Percentiles rank a stretch among this genome's conserved stretches.
Conservation (phyloP, 495 filamentous ascomycete genomes). For the Parathielavia hyrcaniae region DNA sequence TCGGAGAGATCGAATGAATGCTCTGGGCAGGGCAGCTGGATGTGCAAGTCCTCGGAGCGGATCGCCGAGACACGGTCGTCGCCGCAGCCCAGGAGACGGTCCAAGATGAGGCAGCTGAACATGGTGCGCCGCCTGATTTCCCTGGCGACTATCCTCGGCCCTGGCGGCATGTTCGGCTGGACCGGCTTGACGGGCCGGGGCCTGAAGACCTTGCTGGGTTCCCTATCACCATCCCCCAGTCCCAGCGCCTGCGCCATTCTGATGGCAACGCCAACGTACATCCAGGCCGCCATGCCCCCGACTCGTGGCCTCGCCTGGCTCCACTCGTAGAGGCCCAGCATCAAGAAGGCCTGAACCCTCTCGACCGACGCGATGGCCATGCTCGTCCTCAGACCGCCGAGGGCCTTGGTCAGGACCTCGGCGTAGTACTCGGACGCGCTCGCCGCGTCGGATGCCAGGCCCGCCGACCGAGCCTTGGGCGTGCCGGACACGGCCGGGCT, state of each 20-base stretch:
- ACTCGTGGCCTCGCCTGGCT: slow-evolving; percentile 53
- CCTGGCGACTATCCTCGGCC: slow-evolving; percentile 57
- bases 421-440: slow-evolving; percentile 76
- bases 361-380: slow-evolving; percentile 58
- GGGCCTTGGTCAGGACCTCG: slow-evolving; percentile 58
- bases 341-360: slow-evolving; percentile 67
- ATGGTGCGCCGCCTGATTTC: slow-evolving; percentile 77
- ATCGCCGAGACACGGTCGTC: slow-evolving; percentile 68
- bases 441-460: slow-evolving; percentile 48
- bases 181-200: slow-evolving; percentile 16
- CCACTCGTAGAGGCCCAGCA: slow-evolving; percentile 84
- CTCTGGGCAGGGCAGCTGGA: slow-evolving; percentile 63
- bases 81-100: slow-evolving; percentile 70
- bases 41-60: slow-evolving; percentile 57
- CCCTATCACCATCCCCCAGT: slow-evolving; percentile 57
- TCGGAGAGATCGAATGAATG: slow-evolving; percentile 61
- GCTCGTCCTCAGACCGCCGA: slow-evolving; percentile 50
- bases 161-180: slow-evolving; percentile 24
- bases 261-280: slow-evolving; percentile 71
- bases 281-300: slow-evolving; percentile 68
- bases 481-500: slow-evolving; percentile 22
- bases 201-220: slow-evolving; percentile 26
- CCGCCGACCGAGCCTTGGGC: slow-evolving; percentile 35
- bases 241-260: slow-evolving; percentile 66
- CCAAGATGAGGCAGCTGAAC: slow-evolving; percentile 80